phyloP scores from a whole-genome alignment of 1,139 yeast genomes.

The Magnusiomyces magnusii region DNA sequence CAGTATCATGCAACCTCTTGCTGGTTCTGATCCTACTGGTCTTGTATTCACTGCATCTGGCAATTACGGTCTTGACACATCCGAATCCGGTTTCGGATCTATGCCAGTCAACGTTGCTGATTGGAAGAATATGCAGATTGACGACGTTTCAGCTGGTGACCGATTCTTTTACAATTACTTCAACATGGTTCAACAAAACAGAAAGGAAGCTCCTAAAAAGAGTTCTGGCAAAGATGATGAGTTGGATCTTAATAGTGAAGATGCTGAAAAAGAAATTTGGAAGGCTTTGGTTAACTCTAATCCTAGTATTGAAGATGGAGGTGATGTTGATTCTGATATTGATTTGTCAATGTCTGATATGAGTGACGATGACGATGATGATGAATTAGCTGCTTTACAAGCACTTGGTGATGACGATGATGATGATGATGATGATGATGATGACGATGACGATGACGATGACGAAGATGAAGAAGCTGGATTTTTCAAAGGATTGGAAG shows the following conservation, averaged over 20 bases:
- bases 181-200: slow-evolving; percentile 46
- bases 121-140: slow-evolving; percentile 63
- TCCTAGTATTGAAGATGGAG: slow-evolving; percentile 58
- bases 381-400: slow-evolving; percentile 26
- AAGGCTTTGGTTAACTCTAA: slow-evolving; percentile 75
- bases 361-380: slow-evolving; percentile 36
- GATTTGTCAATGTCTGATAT: slow-evolving; percentile 22
- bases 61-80: slow-evolving; percentile 15
- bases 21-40: slow-evolving; percentile 76
- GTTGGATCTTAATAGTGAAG: slow-evolving; percentile 36
- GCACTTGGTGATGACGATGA: slow-evolving; percentile 28
- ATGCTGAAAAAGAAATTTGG: slow-evolving; percentile 80
- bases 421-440: slow-evolving; percentile 32
- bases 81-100: slow-evolving; percentile 25
- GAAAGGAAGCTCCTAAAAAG: slow-evolving; percentile 30
- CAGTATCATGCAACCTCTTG: slow-evolving; percentile 96
- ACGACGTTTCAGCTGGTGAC: slow-evolving; percentile 79
- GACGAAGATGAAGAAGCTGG: too few relatives aligned
- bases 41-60: slow-evolving; percentile 43
- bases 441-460: slow-evolving; percentile 22
- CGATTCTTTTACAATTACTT: slow-evolving; percentile 86
- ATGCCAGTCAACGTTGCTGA: slow-evolving; percentile 74
- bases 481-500: slow-evolving; percentile 27
- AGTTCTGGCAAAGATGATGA: slow-evolving; percentile 25
- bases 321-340: slow-evolving; percentile 37